phyloP scores from a whole-genome alignment of 805 yeast genomes.

The Kodamaea laetipori region DNA sequence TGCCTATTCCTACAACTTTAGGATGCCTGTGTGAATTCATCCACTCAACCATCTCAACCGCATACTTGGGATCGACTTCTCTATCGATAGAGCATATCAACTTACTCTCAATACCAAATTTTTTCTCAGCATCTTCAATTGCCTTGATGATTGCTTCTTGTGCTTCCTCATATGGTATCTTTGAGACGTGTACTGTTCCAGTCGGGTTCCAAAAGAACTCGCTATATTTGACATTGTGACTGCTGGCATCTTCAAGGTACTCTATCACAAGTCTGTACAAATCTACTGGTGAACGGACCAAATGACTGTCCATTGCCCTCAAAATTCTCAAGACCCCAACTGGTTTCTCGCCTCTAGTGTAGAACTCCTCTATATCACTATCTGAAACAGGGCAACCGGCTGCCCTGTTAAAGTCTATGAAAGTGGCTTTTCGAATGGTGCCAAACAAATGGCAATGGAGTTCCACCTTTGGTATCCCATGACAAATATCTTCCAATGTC shows the following conservation, averaged over 20 bases:
- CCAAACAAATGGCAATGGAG: constrained; percentile 34
- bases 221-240: constrained; percentile 26
- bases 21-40: constrained; percentile 25
- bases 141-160: constrained; percentile 28
- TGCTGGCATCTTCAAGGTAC: constrained; percentile 23
- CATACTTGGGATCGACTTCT: constrained; percentile 25
- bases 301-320: constrained; percentile 25
- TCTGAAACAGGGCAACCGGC: constrained; percentile 12
- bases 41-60: constrained; percentile 29
- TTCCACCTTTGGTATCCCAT: constrained; percentile 30
- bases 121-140: constrained; percentile 21
- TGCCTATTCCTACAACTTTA: constrained; percentile 29
- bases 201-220: constrained; percentile 37
- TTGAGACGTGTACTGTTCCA: constrained; percentile 28
- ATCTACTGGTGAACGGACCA: constrained; percentile 25
- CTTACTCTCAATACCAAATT: constrained; percentile 22
- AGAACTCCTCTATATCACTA: constrained; percentile 27
- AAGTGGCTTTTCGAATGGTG: constrained; percentile 26
- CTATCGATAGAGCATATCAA: constrained; percentile 32
- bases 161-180: constrained; percentile 26
- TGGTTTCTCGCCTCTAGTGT: constrained; percentile 32
- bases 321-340: constrained; percentile 31
- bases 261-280: constrained; percentile 27
- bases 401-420: constrained; percentile 24
- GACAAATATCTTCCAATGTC: constrained; percentile 19